Evolutionary conservation across 1,284 basidiomycete species (phyloP).

Genomic region (Rhodotorula sp.): DNA sequence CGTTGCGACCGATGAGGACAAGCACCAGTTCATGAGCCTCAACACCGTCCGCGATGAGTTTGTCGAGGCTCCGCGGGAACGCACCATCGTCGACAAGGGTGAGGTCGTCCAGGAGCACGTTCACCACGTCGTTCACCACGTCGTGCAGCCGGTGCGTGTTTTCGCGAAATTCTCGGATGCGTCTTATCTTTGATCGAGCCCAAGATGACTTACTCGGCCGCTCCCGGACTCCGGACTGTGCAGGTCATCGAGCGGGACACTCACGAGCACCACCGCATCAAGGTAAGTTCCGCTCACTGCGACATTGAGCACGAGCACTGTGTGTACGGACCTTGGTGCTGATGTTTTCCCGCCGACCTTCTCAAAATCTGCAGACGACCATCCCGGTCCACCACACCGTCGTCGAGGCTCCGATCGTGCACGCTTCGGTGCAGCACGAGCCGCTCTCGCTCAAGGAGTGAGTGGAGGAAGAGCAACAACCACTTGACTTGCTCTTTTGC

Average conservation of each 20-base stretch:
- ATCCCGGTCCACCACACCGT: slow-evolving; percentile 30
- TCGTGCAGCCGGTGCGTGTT: slow-evolving; percentile 46
- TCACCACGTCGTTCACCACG: slow-evolving; percentile 48
- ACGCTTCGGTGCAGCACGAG: slow-evolving; percentile 34
- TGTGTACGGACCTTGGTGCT: neutral
- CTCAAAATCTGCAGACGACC: slow-evolving; percentile 1
- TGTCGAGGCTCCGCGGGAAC: slow-evolving; percentile 42
- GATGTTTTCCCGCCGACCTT: neutral
- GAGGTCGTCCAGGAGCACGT: slow-evolving; percentile 42
- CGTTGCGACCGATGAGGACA: slow-evolving; percentile 49
- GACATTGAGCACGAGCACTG: no score
- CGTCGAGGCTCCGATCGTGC: slow-evolving; percentile 38
- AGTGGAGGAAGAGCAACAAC: neutral
- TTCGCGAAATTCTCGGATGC: neutral
- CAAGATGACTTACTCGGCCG: neutral
- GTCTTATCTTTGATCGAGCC: neutral
- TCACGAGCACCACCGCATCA: slow-evolving; percentile 46
- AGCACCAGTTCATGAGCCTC: slow-evolving; percentile 46
- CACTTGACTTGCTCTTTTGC: no score
- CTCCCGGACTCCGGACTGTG: neutral
- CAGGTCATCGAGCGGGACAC: slow-evolving; percentile 47
- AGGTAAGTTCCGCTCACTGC: slow-evolving; percentile 4
- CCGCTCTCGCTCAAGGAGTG: slow-evolving; percentile 37
- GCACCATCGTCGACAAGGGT: slow-evolving; percentile 48
- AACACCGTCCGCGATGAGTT: slow-evolving; percentile 44